Percentiles rank a stretch among this genome's conserved stretches.
These are phyloP conservation scores for Wakefieldia striispora DNA, from an alignment of 768 basidiomycete genomes.

Conservation along the genomic window DNA sequence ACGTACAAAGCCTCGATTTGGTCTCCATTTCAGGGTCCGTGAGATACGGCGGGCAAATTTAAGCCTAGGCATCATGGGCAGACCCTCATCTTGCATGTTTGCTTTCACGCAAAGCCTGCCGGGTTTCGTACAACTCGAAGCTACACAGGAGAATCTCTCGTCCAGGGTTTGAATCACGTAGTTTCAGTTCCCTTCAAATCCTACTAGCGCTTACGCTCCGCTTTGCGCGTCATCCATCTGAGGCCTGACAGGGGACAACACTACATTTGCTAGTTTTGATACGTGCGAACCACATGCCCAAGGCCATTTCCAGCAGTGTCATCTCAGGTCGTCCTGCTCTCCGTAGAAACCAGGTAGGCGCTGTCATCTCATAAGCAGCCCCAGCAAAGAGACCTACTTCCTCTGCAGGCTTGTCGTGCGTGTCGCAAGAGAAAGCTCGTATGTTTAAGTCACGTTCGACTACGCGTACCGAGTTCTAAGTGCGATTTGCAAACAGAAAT, in stretches of 20 bases:
- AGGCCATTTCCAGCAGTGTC: conserved; percentile 40
- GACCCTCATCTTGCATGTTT: not conserved
- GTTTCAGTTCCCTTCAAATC: not conserved
- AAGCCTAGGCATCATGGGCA: conserved; percentile 9
- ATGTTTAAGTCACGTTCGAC: conserved; percentile 27
- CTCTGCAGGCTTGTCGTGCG: conserved; percentile 66
- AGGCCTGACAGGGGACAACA: conserved; percentile 3
- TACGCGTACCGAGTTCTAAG: conserved; percentile 1
- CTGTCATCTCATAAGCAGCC: conserved; percentile 3
- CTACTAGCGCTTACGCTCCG: not conserved
- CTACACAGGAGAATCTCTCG: not conserved
- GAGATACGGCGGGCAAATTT: conserved; percentile 19
- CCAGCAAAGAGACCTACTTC: conserved; percentile 2
- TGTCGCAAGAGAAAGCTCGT: conserved; percentile 86
- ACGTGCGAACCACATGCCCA: conserved; percentile 58
- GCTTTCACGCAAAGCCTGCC: not conserved
- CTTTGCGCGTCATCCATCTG: not conserved
- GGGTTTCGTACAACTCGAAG: not conserved
- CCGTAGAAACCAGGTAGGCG: conserved; percentile 70
- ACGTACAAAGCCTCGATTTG: conserved; percentile 14
- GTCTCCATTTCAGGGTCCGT: conserved; percentile 17
- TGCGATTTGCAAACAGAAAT: conserved; percentile 55
- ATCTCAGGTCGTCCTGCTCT: conserved; percentile 57
- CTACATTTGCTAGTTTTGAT: not conserved
- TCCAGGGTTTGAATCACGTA: not conserved